A percentile compares a stretch with the other conserved stretches of the same genome.
Evolutionary conservation across 2,329 filamentous ascomycete species (phyloP).

Genomic region (Alternaria alternata): DNA sequence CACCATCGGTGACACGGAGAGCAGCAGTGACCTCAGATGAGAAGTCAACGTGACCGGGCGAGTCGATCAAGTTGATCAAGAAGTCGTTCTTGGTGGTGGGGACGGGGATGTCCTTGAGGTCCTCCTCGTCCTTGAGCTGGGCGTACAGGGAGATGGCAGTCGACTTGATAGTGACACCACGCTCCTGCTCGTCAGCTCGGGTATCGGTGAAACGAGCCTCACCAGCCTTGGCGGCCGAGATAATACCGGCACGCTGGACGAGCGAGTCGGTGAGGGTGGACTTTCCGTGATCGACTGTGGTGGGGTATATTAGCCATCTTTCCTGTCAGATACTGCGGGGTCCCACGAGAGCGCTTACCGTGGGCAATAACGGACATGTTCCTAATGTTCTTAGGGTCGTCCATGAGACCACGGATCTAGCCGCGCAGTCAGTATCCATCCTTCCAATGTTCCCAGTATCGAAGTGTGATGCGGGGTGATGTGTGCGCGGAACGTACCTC

Average conservation of each 20-base stretch:
- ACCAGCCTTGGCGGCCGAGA: constrained; percentile 96
- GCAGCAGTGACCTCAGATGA: constrained; percentile 99
- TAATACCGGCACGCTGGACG: constrained; percentile 99
- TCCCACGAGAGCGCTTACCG: constrained; percentile 60
- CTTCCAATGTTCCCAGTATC: constrained; percentile 19
- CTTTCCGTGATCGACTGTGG: constrained; percentile 95
- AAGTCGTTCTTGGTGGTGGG: constrained; percentile 93
- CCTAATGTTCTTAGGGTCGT: constrained; percentile 77
- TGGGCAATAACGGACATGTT: constrained; percentile 99
- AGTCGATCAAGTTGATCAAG: constrained; percentile 99
- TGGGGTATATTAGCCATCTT: constrained; percentile 35
- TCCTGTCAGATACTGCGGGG: constrained; percentile 23
- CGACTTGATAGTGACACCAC: constrained; percentile 99
- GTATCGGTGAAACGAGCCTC: constrained; percentile 97
- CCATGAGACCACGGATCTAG: constrained; percentile 78
- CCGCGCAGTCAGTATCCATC: constrained; percentile 39
- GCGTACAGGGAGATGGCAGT: constrained; percentile 99
- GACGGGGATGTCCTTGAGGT: constrained; percentile 93
- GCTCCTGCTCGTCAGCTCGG: constrained; percentile 96
- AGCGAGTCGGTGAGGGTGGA: constrained; percentile 99
- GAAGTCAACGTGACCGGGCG: constrained; percentile 99
- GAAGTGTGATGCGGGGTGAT: constrained; percentile 25
- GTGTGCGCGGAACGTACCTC: constrained; percentile 64
- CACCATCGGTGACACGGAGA: constrained; percentile 99
- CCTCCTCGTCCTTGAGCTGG: constrained; percentile 79